Percentiles rank a stretch among this genome's conserved stretches.
These are phyloP conservation scores for Cercospora nicotianae DNA, from an alignment of 2,329 filamentous ascomycete species.

Conservation along the genomic window DNA sequence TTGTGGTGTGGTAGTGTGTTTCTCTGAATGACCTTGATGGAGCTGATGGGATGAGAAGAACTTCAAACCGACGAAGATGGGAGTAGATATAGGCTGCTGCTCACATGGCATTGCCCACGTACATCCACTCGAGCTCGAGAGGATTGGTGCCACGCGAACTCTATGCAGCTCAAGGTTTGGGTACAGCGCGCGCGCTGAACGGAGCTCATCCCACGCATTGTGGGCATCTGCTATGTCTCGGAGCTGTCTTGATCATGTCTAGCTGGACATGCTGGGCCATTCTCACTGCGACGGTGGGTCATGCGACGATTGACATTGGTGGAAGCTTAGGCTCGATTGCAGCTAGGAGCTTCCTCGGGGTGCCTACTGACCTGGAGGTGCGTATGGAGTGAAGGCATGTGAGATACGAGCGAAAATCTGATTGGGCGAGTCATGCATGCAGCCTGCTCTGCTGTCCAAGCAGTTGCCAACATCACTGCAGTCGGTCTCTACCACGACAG, in stretches of 20 bases:
- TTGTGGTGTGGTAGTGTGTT: slow-evolving; percentile 24
- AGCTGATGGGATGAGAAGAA: slow-evolving; percentile 18
- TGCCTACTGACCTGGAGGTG: neutral
- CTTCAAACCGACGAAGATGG: slow-evolving; percentile 20
- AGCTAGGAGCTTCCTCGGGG: slow-evolving; percentile 9
- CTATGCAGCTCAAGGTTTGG: slow-evolving; percentile 26
- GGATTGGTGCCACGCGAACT: slow-evolving; percentile 26
- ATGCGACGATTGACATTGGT: slow-evolving; percentile 14
- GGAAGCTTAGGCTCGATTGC: slow-evolving; percentile 13
- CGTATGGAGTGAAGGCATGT: neutral
- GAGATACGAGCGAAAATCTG: neutral
- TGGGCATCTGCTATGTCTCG: slow-evolving; percentile 18
- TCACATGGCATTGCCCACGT: slow-evolving; percentile 8
- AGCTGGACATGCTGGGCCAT: slow-evolving; percentile 1
- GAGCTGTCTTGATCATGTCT: slow-evolving; percentile 7
- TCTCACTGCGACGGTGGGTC: slow-evolving; percentile 9
- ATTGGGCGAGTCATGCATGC: neutral
- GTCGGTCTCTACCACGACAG: neutral
- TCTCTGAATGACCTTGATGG: slow-evolving; percentile 27
- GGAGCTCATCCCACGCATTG: slow-evolving; percentile 28
- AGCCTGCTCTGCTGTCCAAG: neutral
- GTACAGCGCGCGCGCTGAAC: slow-evolving; percentile 18
- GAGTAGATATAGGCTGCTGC: slow-evolving; percentile 25
- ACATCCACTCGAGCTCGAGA: slow-evolving; percentile 17
- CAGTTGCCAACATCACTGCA: neutral